A percentile compares a stretch with the other conserved stretches of the same genome.
These are phyloP conservation scores for Pseudofabraea citricarpa DNA, from an alignment of 2,329 filamentous ascomycete species.

Conservation along the genomic window DNA sequence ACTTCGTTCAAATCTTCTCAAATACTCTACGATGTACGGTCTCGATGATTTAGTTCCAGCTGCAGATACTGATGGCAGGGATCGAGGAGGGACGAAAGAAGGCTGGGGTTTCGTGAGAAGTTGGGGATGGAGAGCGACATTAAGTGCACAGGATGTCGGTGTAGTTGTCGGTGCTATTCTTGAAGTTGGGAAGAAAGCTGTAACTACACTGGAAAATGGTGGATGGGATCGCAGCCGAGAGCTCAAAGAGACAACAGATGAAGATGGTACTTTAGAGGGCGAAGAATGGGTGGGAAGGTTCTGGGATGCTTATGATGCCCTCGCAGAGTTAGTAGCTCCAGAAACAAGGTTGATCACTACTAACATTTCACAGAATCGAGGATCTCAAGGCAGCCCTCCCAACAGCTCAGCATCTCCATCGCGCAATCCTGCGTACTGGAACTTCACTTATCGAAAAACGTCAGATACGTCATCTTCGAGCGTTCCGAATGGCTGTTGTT, in stretches of 20 bases:
- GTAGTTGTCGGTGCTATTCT: conserved; percentile 87
- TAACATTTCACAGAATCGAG: conserved; percentile 57
- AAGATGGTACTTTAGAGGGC: conserved; percentile 41
- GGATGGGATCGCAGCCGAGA: conserved; percentile 30
- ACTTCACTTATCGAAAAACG: conserved; percentile 88
- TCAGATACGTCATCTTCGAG: conserved; percentile 85
- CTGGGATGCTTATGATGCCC: conserved; percentile 68
- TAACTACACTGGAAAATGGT: conserved; percentile 20
- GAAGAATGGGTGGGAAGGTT: conserved; percentile 65
- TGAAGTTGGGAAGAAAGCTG: conserved; percentile 68
- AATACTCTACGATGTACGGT: conserved; percentile 90
- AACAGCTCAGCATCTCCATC: conserved; percentile 82
- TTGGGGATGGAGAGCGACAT: conserved; percentile 95
- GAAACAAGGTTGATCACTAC: conserved; percentile 33
- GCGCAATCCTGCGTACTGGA: conserved; percentile 89
- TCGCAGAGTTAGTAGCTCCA: conserved; percentile 53
- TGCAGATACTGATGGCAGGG: conserved; percentile 64
- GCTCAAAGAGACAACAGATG: conserved; percentile 40
- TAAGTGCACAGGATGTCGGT: conserved; percentile 91
- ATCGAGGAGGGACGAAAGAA: conserved; percentile 71
- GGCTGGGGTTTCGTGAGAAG: conserved; percentile 96
- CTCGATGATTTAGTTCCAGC: conserved; percentile 88
- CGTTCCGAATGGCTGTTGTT: conserved; percentile 93
- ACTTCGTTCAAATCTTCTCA: conserved; percentile 76
- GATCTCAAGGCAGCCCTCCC: conserved; percentile 71